Evolutionary conservation across 768 basidiomycete genomes (phyloP).

Genomic region (Macrolepiota dolichaula): DNA sequence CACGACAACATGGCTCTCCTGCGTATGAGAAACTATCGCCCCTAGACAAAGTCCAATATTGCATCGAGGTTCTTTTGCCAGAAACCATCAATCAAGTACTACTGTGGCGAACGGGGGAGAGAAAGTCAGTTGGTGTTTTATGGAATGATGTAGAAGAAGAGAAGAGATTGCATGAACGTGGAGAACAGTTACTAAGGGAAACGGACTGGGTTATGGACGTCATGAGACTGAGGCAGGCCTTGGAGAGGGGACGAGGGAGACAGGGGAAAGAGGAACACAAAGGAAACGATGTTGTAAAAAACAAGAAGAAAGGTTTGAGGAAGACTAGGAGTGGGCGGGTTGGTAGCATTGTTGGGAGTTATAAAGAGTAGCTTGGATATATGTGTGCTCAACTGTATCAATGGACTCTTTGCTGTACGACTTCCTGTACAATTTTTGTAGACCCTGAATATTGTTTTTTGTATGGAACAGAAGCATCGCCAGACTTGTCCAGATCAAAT

Average conservation of each 20-base stretch:
- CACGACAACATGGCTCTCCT: constrained; percentile 13
- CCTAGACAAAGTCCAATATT: constrained; percentile 64
- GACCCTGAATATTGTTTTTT: not conserved
- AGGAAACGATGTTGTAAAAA: not conserved
- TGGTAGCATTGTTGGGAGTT: constrained; percentile 9
- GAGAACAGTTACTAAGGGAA: constrained; percentile 43
- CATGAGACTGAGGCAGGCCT: constrained; percentile 36
- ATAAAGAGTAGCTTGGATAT: constrained; percentile 1
- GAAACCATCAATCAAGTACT: constrained; percentile 71
- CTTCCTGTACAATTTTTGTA: not conserved
- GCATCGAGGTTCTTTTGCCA: constrained; percentile 65
- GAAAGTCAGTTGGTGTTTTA: constrained; percentile 47
- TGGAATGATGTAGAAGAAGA: constrained; percentile 46
- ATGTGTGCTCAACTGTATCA: not conserved
- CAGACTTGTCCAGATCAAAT: not conserved
- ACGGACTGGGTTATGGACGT: constrained; percentile 72
- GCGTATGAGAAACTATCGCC: constrained; percentile 19
- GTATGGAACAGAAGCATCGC: too few relatives aligned
- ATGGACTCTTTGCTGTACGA: not conserved
- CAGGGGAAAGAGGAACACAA: constrained; percentile 8
- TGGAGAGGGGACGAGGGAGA: constrained; percentile 13
- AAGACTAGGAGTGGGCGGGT: constrained; percentile 10
- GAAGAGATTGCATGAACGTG: constrained; percentile 46
- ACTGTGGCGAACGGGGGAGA: constrained; percentile 66
- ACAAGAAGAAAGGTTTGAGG: constrained; percentile 9